Percentiles rank a stretch among this genome's conserved stretches.
These are phyloP conservation scores for Ammopiptanthus mongolicus DNA, from an alignment of 306 rosid species.

Conservation along the genomic window DNA sequence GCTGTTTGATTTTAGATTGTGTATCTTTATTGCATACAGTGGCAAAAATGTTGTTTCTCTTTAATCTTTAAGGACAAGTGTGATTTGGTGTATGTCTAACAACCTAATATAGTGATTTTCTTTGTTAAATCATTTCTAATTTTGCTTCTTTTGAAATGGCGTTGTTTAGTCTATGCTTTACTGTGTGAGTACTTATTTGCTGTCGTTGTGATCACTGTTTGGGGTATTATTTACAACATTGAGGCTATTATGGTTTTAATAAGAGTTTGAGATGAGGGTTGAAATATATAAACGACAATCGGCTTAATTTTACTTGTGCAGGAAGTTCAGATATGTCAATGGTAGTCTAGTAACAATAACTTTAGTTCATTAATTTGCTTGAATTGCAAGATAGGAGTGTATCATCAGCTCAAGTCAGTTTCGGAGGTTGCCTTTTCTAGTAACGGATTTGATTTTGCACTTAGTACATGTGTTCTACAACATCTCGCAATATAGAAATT, in stretches of 20 bases:
- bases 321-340: background rate
- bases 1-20: slow-evolving; percentile 16
- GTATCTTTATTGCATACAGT: background rate
- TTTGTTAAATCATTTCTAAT: background rate
- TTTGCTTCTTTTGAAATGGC: too few species aligned
- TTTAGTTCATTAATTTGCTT: background rate
- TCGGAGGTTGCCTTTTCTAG: background rate
- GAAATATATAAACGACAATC: background rate
- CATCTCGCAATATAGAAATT: background rate
- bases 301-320: background rate
- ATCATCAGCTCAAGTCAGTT: background rate
- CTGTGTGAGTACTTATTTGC: background rate
- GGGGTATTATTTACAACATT: background rate
- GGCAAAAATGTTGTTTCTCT: background rate
- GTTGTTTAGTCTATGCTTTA: too few species aligned
- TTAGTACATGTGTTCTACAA: background rate
- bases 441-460: background rate
- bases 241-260: background rate
- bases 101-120: background rate
- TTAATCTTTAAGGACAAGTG: background rate
- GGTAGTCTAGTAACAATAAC: slow-evolving; percentile 9
- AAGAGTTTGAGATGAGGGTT: background rate
- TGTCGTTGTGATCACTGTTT: background rate
- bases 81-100: background rate
- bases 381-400: background rate